A percentile compares a stretch with the other conserved stretches of the same genome.
phyloP scores from a whole-genome alignment of 805 yeast species.

The Kuraishia hungarica region DNA sequence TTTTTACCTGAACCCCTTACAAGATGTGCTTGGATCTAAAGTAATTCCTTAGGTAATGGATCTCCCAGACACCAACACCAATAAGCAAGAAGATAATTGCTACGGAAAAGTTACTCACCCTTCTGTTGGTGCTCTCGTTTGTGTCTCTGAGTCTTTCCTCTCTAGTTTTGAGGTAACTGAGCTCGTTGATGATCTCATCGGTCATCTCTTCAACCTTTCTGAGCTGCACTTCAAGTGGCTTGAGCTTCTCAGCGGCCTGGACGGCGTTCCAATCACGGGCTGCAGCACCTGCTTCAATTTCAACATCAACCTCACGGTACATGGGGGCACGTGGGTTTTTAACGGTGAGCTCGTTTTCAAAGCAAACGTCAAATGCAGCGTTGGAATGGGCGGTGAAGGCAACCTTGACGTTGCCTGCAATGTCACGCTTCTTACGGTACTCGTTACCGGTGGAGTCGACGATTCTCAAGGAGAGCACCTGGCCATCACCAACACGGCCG shows the following conservation, averaged over 20 bases:
- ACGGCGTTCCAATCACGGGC: constrained; percentile 97
- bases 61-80: constrained; percentile 86
- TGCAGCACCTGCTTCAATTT: constrained; percentile 90
- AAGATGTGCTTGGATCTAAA: constrained; percentile 82
- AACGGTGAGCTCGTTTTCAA: constrained; percentile 53
- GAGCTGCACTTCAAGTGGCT: constrained; percentile 86
- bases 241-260: constrained; percentile 87
- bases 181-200: constrained; percentile 70
- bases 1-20: constrained; percentile 17
- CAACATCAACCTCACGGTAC: constrained; percentile 75
- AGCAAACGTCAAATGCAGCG: constrained; percentile 87
- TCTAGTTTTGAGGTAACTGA: constrained; percentile 77
- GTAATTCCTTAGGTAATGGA: constrained; percentile 84
- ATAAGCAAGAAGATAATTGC: constrained; percentile 60
- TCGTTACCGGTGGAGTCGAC: constrained; percentile 81
- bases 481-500: constrained; percentile 85
- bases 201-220: constrained; percentile 81
- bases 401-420: constrained; percentile 62
- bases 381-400: constrained; percentile 81
- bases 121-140: constrained; percentile 89
- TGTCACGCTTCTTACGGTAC: constrained; percentile 66
- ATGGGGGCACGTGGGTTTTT: constrained; percentile 54
- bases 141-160: constrained; percentile 94
- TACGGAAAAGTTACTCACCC: constrained; percentile 83
- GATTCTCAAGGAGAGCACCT: constrained; percentile 56